Base-by-base conservation (phyloP, 345 rosid genomes). In the Linum lewisii region DNA sequence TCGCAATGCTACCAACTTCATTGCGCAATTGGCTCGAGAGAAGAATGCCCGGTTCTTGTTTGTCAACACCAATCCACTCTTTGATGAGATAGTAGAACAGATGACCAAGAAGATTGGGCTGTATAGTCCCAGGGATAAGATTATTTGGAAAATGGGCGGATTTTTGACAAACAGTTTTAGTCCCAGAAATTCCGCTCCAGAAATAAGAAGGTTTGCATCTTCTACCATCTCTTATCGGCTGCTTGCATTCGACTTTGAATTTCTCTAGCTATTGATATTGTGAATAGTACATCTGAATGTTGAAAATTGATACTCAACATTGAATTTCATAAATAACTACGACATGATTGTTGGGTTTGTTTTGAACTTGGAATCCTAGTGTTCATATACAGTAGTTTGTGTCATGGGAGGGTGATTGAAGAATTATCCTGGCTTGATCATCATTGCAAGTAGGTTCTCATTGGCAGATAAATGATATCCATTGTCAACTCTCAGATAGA, bases 181-280 rank as follows among this genome's bases (percentile, higher is more conserved):
- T 60, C 99, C 97, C 4, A 93, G 88, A 90, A 81, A 83, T 93
- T 89, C 26, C 63, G 90, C 47, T 87, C 99, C 1, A 72, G 99
- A 58, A 84, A 90, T 32, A 93, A 93, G 77, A 93, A 72, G 71
- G 75, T 72, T 44, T 15, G 24, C 5, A 6, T 36, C 32, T 34
- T 58, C 1, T 9, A 22, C 22, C 16, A 24, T 5, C 4, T 36
- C 2, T 19, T 34, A 4, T 24, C 32, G 47, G 49, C 13, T 19
- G 15, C 5, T 49, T 49, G 18, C 21, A 19, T 18, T 2, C 16
- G n/a, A 20, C 53, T 2, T 6, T 15, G 5, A 1, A 8, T 51
- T 51, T 51, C 24, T 13, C 54, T 51, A 6, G 54, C n/a, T 14
- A 2, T 6, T 14, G 21, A 7, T 7, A 2, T 51, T 19, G 6